Base-by-base conservation (phyloP, 345 rosid species). In the Draba incana region DNA sequence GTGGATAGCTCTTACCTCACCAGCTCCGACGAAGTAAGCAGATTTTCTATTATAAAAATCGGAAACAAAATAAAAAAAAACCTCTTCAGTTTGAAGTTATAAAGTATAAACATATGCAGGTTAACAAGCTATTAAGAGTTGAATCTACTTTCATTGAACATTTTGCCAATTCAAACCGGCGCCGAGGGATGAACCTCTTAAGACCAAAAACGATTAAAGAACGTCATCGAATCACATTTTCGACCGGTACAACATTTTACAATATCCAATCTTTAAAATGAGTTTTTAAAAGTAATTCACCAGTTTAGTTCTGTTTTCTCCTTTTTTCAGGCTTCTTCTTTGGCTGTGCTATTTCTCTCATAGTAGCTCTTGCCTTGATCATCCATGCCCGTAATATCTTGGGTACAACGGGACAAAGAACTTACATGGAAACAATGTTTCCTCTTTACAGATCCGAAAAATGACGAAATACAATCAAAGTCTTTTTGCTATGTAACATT, bases 401-500 rank as follows among this genome's bases (percentile, higher is more conserved):
- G 25, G 70, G 82, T 3, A 81, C 80, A 64, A 64, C 53, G 1
- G 92, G 84, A 33, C 66, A 82, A 10, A 58, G 58, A 14, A 46
- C 52, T 55, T 91, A 86, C 57, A 91, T 88, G 97, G 84, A 77
- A 27, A 91, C 81, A 68, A 78, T 88, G 64, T 91, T 91, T 56
- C 97, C 92, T 24, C 86, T 91, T 13, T 86, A 89, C 77, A 72
- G 83, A 86, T 85, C 58, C 64, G 9, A n/a, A 52, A 69, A 50
- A 23, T 23, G 4, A 43, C 43, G 4, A 31, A 24, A 33, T 8
- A 51, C 54, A 55, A 6, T 15, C 48, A 23, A 62, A 15, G 37
- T 55, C 24, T 39, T 2, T 44, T n/a, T 44, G n/a, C 16, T 35
- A 1, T 54, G 33, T 28, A 57, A 30, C 30, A 37, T 50, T 62